Evolutionary conservation across 164 flowering plant genomes (phyloP).

Genomic region (Platanus orientalis): DNA sequence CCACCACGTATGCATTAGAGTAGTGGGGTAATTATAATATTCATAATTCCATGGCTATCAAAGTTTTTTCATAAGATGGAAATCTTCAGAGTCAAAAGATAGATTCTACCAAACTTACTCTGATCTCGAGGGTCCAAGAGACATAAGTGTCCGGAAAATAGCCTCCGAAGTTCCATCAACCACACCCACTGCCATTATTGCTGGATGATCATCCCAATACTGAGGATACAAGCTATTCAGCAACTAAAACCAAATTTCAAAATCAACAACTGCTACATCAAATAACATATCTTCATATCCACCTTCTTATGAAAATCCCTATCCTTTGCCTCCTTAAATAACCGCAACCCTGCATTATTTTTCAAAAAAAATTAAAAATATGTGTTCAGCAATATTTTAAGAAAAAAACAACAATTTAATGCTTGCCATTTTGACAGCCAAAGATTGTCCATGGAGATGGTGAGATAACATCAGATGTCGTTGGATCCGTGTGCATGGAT

Average conservation of each 20-base stretch:
- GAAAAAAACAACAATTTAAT: slow-evolving; percentile 3
- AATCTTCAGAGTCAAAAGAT: no score
- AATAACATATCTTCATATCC: background rate
- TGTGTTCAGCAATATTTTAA: slow-evolving; percentile 6
- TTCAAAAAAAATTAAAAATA: slow-evolving; percentile 1
- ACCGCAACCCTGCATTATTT: slow-evolving; percentile 56
- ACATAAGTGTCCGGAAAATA: slow-evolving; percentile 75
- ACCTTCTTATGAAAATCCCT: slow-evolving; percentile 45
- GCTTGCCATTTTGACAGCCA: slow-evolving; percentile 83
- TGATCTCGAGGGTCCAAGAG: slow-evolving; percentile 85
- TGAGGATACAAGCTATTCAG: slow-evolving; percentile 21
- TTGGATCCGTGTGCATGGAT: slow-evolving; percentile 40
- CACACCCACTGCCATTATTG: slow-evolving; percentile 94
- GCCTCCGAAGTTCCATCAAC: slow-evolving; percentile 83
- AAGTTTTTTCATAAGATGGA: no score
- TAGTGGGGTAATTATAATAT: no score
- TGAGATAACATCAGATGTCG: slow-evolving; percentile 73
- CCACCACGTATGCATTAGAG: no score
- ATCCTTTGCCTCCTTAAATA: slow-evolving; percentile 88
- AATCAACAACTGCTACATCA: slow-evolving; percentile 1
- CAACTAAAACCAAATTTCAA: slow-evolving; percentile 4
- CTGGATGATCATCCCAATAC: slow-evolving; percentile 90
- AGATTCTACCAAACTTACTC: slow-evolving; percentile 50
- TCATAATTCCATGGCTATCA: no score
- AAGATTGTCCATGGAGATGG: slow-evolving; percentile 93